Conservation (phyloP, 1,139 yeast genomes). For the Yamadazyma atmosphaerica region DNA sequence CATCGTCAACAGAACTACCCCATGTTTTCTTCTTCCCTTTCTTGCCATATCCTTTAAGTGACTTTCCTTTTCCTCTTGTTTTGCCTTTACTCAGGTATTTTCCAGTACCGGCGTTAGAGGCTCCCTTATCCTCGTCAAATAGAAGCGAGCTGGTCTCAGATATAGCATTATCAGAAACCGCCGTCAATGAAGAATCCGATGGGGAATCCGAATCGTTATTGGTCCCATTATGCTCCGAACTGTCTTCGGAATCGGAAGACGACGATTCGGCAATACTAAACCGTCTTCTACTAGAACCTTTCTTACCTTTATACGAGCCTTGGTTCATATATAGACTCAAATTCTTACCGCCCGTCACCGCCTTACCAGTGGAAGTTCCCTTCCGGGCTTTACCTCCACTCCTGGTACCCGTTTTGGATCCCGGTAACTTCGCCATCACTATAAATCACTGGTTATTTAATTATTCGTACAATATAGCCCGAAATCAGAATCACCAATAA, state of each 20-base stretch:
- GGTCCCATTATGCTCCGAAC: slow-evolving; percentile 13
- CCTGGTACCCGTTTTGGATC: slow-evolving; percentile 3
- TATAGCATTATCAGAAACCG: slow-evolving; percentile 35
- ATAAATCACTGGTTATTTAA: too few species aligned
- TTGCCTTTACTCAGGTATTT: slow-evolving; percentile 12
- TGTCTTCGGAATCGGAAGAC: slow-evolving; percentile 28
- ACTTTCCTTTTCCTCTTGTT: slow-evolving; percentile 15
- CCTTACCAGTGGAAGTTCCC: slow-evolving; percentile 5
- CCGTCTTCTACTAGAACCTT: slow-evolving; percentile 22
- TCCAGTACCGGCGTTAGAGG: too few species aligned
- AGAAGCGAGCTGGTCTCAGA: slow-evolving; percentile 16
- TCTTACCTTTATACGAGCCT: slow-evolving; percentile 9
- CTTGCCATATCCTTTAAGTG: slow-evolving; percentile 13
- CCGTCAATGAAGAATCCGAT: slow-evolving; percentile 42
- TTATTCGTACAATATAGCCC: background rate
- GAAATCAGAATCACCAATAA: background rate
- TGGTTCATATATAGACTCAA: slow-evolving; percentile 25
- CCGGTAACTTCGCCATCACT: slow-evolving; percentile 7
- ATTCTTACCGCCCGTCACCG: slow-evolving; percentile 34
- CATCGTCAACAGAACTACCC: slow-evolving; percentile 6
- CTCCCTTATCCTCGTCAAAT: slow-evolving; percentile 8
- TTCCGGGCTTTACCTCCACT: slow-evolving; percentile 1
- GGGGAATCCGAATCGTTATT: slow-evolving; percentile 18
- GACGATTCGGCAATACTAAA: slow-evolving; percentile 46
- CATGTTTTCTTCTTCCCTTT: slow-evolving; percentile 7